These are phyloP conservation scores for Rhododendron henanense DNA, from an alignment of 148 eudicot genomes.

Conservation along the genomic window DNA sequence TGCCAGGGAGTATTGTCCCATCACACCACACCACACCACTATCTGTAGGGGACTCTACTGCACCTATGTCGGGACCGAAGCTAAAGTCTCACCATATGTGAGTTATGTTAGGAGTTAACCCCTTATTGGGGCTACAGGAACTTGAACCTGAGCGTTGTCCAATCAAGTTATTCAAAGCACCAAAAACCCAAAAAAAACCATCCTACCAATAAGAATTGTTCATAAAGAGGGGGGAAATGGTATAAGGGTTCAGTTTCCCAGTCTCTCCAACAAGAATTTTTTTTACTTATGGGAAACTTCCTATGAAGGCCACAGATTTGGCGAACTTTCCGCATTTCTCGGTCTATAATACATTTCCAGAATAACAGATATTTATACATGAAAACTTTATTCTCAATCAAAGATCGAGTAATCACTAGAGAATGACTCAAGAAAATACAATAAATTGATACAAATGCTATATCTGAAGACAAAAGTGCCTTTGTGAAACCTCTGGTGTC, in stretches of 20 bases:
- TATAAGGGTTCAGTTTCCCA: neutral
- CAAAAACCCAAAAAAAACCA: neutral
- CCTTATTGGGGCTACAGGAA: too few species aligned
- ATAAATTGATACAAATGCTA: slow-evolving; percentile 12
- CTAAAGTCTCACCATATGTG: neutral
- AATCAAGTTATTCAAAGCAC: neutral
- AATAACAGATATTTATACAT: neutral
- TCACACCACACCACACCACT: too few species aligned
- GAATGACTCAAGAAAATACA: slow-evolving; percentile 12
- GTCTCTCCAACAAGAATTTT: neutral
- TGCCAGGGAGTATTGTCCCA: neutral
- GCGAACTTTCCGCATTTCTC: neutral
- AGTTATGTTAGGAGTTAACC: too few species aligned
- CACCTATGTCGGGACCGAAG: neutral
- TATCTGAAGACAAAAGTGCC: slow-evolving; percentile 17
- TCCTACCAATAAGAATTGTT: neutral
- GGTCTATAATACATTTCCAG: neutral
- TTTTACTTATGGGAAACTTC: neutral
- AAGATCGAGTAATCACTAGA: neutral
- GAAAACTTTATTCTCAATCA: neutral
- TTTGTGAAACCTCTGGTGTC: slow-evolving; percentile 12
- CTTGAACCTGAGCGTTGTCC: neutral
- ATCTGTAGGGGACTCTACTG: too few species aligned
- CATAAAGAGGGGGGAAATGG: neutral
- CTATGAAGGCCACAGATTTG: neutral